Conservation (phyloP, 139 green algal genomes). For the Chlorella sp. region DNA sequence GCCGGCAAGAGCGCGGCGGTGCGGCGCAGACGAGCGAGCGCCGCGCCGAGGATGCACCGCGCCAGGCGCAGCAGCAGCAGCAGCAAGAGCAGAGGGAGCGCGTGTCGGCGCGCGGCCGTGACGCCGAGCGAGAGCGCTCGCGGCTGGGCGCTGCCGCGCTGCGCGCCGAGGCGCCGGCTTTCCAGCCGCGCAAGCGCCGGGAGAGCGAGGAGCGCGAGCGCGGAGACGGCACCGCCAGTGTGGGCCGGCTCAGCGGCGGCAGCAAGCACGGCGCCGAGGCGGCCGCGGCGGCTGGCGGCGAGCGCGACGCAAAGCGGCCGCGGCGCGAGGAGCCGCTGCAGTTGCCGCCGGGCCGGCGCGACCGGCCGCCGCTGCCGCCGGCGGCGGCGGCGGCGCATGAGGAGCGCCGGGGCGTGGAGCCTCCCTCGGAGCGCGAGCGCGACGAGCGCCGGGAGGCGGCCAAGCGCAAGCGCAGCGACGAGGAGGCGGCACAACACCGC, state of each 20-base stretch:
- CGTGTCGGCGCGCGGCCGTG: background rate
- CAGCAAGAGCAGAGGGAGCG: background rate
- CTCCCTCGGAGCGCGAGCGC: conserved; percentile 8
- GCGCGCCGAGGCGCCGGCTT: background rate
- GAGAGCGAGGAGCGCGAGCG: too few relatives aligned
- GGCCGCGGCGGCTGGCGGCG: background rate
- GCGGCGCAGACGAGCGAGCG: background rate
- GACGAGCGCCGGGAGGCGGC: conserved; percentile 1
- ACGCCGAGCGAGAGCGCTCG: background rate
- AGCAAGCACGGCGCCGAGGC: conserved; percentile 4
- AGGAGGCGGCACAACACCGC: background rate
- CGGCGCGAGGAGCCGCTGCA: conserved; percentile 11
- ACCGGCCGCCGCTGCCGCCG: background rate
- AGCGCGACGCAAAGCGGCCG: conserved; percentile 12
- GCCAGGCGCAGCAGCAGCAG: background rate
- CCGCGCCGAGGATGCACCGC: background rate
- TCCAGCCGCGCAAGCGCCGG: background rate
- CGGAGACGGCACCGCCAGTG: too few relatives aligned
- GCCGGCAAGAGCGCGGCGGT: background rate
- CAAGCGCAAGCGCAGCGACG: background rate
- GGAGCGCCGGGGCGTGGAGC: background rate
- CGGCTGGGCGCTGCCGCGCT: background rate
- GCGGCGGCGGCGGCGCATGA: background rate
- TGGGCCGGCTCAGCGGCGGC: conserved; percentile 3
- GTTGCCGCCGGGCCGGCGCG: too few relatives aligned